Percentiles rank a stretch among this genome's conserved stretches.
Evolutionary conservation across 805 yeast genomes (phyloP).

Genomic region (Candida ortonii): DNA sequence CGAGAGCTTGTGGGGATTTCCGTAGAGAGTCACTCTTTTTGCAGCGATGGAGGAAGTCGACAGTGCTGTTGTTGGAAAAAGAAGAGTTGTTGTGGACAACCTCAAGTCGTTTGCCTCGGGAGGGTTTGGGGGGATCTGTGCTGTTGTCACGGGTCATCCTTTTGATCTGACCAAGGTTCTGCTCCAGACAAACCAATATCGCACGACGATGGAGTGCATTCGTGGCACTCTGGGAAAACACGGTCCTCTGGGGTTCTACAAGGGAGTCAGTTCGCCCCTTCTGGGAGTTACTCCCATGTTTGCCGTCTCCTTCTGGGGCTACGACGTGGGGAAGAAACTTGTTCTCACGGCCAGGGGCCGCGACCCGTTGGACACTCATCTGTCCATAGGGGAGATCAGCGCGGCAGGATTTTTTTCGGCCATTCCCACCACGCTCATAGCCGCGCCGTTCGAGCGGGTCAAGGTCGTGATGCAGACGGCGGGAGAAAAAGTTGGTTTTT

Average conservation of each 20-base stretch:
- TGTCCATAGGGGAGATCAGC: slow-evolving; percentile 69
- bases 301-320: slow-evolving; percentile 98
- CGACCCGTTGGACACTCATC: slow-evolving; percentile 32
- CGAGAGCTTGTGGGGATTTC: too few relatives aligned
- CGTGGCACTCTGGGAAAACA: slow-evolving; percentile 65
- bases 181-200: slow-evolving; percentile 75
- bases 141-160: slow-evolving; percentile 95
- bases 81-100: slow-evolving; percentile 69
- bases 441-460: slow-evolving; percentile 97
- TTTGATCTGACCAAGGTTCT: slow-evolving; percentile 91
- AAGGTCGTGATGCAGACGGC: slow-evolving; percentile 84
- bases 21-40: too few relatives aligned
- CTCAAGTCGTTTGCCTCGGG: slow-evolving; percentile 87
- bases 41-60: slow-evolving; percentile 35
- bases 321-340: slow-evolving; percentile 83
- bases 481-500: slow-evolving; percentile 45
- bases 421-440: slow-evolving; percentile 88
- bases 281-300: slow-evolving; percentile 98
- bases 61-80: slow-evolving; percentile 8
- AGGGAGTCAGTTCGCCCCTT: slow-evolving; percentile 93
- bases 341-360: slow-evolving; percentile 47
- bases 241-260: slow-evolving; percentile 78
- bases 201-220: slow-evolving; percentile 65
- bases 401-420: slow-evolving; percentile 95
- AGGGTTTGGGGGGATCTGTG: slow-evolving; percentile 95